These are phyloP conservation scores for Triangularia verruculosa DNA, from an alignment of 2,329 filamentous ascomycete genomes.

Conservation along the genomic window DNA sequence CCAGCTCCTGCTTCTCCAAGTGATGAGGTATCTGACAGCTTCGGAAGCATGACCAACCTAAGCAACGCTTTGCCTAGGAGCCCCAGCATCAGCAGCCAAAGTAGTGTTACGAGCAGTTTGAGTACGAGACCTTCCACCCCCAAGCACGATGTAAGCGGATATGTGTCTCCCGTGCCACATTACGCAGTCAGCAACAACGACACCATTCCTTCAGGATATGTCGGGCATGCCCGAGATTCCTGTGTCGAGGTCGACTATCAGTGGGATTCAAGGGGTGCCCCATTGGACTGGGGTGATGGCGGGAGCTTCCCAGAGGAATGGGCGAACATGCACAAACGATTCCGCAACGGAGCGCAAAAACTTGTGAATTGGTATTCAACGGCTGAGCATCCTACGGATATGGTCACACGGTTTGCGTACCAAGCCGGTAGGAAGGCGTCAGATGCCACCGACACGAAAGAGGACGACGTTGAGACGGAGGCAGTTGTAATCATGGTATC, in stretches of 20 bases:
- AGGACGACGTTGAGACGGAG: conserved; percentile 57
- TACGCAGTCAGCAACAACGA: conserved; percentile 80
- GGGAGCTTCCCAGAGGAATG: conserved; percentile 91
- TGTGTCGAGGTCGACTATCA: conserved; percentile 88
- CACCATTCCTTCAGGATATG: conserved; percentile 82
- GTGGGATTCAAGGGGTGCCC: conserved; percentile 86
- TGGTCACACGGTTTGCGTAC: conserved; percentile 31
- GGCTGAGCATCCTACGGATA: conserved; percentile 49
- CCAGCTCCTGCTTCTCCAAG: conserved; percentile 21
- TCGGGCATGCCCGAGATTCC: conserved; percentile 83
- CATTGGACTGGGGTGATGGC: conserved; percentile 81
- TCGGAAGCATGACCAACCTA: conserved; percentile 34
- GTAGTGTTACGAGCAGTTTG: conserved; percentile 25
- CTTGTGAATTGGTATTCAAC: conserved; percentile 80
- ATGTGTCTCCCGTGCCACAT: conserved; percentile 72
- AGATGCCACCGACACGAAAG: conserved; percentile 34
- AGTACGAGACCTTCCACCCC: conserved; percentile 3
- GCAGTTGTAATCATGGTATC: conserved; percentile 85
- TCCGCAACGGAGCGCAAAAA: conserved; percentile 72
- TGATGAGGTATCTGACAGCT: conserved; percentile 16
- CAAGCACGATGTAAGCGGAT: conserved; percentile 37
- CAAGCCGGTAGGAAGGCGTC: conserved; percentile 27
- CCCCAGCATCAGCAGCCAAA: conserved; percentile 28
- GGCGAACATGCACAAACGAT: conserved; percentile 90
- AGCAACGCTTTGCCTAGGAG: conserved; percentile 36